Base-by-base conservation (phyloP, 2,329 filamentous ascomycete genomes). In the Lachnellula occidentalis region DNA sequence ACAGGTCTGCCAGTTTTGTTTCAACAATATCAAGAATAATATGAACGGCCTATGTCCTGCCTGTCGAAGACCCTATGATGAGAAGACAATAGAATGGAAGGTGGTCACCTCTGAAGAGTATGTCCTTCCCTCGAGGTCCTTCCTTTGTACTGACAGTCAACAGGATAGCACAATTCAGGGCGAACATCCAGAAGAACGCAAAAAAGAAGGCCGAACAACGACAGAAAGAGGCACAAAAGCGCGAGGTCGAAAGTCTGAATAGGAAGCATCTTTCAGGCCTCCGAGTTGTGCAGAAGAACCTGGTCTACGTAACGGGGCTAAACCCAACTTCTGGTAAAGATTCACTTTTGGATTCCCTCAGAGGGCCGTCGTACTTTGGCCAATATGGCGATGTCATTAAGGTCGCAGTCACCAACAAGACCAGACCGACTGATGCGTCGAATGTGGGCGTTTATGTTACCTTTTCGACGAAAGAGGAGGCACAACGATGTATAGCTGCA, bases 331-430 rank as follows among this genome's bases (percentile, higher is more conserved):
- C 95, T 58, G 87, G 90, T 60, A 94, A 99, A 73, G 92, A 97
- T 69, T 90, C 92, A 64, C 78, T 99, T 3, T 80, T 97, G 46
- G 90, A 92, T 71, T 96, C 92, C 0, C 76, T 99, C 46, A 86
- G 95, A 54, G 92, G 92, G 58, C 84, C 85, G 48, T 88, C 96
- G 67, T 99, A 96, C 70, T 99, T 99, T 66, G 94, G 94, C 5
- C 94, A 99, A 71, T 99, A 99, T 69, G 94, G 94, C 64, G 94
- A 92, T 68, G 99, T 99, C 64, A 88, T 96, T 69, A 99, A 99
- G 72, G 97, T 99, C 54, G 95, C 96, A 52, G 95, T 99, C 62
- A 97, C 92, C 12, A 21, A 46, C 77, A 96, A 95, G 71, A 90
- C 80, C 57, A 80, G 82, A 34, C 82, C 78, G 34, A 76, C 80